phyloP scores from a whole-genome alignment of 2,329 filamentous ascomycete species.

The Aspergillus bombycis region DNA sequence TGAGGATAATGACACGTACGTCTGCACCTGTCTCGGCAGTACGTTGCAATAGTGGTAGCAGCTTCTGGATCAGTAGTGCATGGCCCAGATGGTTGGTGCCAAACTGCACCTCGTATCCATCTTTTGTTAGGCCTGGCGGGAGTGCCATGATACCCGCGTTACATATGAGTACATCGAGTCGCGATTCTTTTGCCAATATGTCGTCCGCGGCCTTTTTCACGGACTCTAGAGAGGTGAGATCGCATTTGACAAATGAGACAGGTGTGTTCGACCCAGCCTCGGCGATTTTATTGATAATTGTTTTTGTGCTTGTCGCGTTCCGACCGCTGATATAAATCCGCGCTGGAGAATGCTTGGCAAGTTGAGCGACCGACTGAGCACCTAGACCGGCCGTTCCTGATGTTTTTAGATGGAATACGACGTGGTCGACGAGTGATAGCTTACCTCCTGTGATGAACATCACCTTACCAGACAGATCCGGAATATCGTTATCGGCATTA shows the following conservation, averaged over 20 bases:
- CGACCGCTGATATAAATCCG: conserved; percentile 40
- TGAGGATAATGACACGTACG: conserved; percentile 5
- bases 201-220: conserved; percentile 46
- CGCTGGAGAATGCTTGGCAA: conserved; percentile 45
- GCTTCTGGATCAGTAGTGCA: conserved; percentile 10
- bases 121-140: conserved; percentile 42
- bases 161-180: conserved; percentile 50
- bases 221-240: conserved; percentile 50
- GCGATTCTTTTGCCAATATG: conserved; percentile 37
- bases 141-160: conserved; percentile 52
- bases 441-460: conserved; percentile 54
- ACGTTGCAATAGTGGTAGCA: conserved; percentile 16
- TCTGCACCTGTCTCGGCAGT: neutral
- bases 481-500: conserved; percentile 40
- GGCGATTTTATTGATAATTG: conserved; percentile 43
- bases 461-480: conserved; percentile 44
- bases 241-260: conserved; percentile 47
- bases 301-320: conserved; percentile 36
- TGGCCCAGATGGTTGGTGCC: conserved; percentile 57
- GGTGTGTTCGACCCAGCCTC: conserved; percentile 24
- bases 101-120: conserved; percentile 56
- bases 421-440: neutral
- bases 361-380: conserved; percentile 39
- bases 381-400: conserved; percentile 48
- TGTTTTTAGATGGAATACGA: neutral